Evolutionary conservation across 2,329 filamentous ascomycete species (phyloP).

Genomic region (Sclerotinia subarctica): DNA sequence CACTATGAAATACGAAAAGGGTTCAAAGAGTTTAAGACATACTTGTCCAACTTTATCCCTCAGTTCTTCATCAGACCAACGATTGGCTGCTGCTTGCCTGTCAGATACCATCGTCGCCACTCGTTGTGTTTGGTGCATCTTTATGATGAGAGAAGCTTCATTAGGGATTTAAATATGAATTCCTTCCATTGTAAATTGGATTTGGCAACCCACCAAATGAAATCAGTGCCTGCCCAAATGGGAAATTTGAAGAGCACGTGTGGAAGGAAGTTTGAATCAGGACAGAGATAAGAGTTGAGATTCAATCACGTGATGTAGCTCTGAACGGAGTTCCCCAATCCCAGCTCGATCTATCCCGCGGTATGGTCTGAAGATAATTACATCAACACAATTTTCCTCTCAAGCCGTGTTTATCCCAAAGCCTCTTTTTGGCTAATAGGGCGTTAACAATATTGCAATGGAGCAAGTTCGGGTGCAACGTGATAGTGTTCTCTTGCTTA

Average conservation of each 20-base stretch:
- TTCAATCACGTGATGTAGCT: background rate
- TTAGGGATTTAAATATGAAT: background rate
- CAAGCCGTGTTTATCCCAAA: background rate
- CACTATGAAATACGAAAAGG: background rate
- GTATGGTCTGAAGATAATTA: conserved; percentile 1
- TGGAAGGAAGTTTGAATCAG: background rate
- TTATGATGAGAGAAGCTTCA: background rate
- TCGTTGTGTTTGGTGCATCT: background rate
- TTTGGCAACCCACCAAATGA: background rate
- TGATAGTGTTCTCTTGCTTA: background rate
- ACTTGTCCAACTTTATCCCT: conserved; percentile 34
- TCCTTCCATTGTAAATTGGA: background rate
- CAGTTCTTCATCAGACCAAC: conserved; percentile 32
- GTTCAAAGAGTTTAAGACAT: conserved; percentile 16
- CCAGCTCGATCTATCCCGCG: background rate
- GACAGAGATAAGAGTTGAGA: background rate
- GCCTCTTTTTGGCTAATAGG: background rate
- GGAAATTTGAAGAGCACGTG: background rate
- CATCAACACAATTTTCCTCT: background rate
- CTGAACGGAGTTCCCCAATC: background rate
- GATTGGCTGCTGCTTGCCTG: background rate
- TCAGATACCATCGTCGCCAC: background rate
- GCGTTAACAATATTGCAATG: background rate
- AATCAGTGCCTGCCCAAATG: background rate
- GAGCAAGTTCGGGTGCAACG: background rate